These are phyloP conservation scores for Phytophthora cryptogea DNA, from an alignment of 352 stramenopile genomes.

Conservation along the genomic window DNA sequence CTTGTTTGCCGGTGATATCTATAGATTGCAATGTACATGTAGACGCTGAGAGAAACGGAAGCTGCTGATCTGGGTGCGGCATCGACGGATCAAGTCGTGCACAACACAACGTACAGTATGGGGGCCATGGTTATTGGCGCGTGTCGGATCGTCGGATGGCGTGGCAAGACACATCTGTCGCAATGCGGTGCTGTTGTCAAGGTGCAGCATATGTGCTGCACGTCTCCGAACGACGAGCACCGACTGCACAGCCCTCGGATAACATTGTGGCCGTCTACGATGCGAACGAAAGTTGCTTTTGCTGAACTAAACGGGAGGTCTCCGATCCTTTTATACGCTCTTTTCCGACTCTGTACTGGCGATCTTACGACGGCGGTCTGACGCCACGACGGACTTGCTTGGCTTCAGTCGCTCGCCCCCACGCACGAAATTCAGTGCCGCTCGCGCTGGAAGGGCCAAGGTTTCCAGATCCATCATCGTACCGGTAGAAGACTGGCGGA, in stretches of 20 bases:
- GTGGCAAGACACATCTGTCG: not conserved
- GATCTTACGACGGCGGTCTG: constrained; percentile 26
- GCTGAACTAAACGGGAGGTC: constrained; percentile 11
- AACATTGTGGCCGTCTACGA: not conserved
- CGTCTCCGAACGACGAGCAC: not conserved
- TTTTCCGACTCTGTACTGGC: constrained; percentile 15
- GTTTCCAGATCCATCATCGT: not conserved
- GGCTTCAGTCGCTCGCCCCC: constrained; percentile 13
- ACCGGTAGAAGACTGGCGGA: constrained; percentile 8
- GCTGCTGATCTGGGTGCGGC: not conserved
- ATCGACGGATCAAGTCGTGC: not conserved
- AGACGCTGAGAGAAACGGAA: too few species aligned
- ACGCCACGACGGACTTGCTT: constrained; percentile 26
- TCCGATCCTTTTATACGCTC: not conserved
- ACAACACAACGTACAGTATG: too few species aligned
- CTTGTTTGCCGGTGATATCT: too few species aligned
- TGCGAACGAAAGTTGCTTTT: constrained; percentile 14
- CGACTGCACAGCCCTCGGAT: not conserved
- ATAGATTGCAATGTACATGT: too few species aligned
- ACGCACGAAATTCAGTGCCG: constrained; percentile 28
- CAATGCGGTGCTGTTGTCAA: not conserved
- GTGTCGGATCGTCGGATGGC: constrained; percentile 11
- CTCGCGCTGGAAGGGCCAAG: constrained; percentile 5
- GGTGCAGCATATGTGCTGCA: not conserved
- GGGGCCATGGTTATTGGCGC: constrained; percentile 2